phyloP scores from a whole-genome alignment of 108 stramenopile species.

The Conticribra weissflogii region DNA sequence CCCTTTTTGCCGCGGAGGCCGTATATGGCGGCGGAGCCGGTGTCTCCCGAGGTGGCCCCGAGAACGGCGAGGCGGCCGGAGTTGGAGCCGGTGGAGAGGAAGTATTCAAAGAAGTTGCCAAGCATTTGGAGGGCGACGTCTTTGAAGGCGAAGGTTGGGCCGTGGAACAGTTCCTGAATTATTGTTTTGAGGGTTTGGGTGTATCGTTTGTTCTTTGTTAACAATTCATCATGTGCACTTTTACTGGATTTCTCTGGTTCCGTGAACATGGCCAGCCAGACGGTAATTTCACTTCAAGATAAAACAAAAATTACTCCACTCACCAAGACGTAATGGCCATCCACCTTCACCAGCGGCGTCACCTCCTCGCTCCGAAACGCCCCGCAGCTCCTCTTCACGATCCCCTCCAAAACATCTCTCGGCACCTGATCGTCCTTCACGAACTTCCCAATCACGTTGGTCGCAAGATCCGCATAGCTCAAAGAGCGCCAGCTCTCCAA shows the following conservation, averaged over 20 bases:
- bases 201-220: too few species aligned
- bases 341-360: constrained; percentile 85
- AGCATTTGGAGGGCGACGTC: constrained; percentile 99
- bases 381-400: constrained; percentile 86
- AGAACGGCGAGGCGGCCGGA: constrained; percentile 90
- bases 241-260: too few species aligned
- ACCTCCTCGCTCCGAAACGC: constrained; percentile 92
- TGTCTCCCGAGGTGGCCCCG: constrained; percentile 95
- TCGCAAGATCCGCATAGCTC: constrained; percentile 84
- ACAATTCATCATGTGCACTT: too few species aligned
- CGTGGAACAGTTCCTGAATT: constrained; percentile 98
- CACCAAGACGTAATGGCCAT: constrained; percentile 81
- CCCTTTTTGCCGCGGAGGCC: constrained; percentile 98
- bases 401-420: constrained; percentile 74
- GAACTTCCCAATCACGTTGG: constrained; percentile 91
- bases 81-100: constrained; percentile 90
- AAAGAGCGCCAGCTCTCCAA: constrained; percentile 76
- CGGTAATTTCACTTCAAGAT: too few species aligned
- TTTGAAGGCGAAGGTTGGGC: constrained; percentile 99
- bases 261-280: too few species aligned
- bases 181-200: too few species aligned
- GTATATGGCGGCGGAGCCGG: constrained; percentile 97
- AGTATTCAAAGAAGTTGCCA: constrained; percentile 99
- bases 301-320: constrained; percentile 27
- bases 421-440: constrained; percentile 93